Base-by-base conservation (phyloP, 208 protist genomes). In the Endotrypanum monterogeii region DNA sequence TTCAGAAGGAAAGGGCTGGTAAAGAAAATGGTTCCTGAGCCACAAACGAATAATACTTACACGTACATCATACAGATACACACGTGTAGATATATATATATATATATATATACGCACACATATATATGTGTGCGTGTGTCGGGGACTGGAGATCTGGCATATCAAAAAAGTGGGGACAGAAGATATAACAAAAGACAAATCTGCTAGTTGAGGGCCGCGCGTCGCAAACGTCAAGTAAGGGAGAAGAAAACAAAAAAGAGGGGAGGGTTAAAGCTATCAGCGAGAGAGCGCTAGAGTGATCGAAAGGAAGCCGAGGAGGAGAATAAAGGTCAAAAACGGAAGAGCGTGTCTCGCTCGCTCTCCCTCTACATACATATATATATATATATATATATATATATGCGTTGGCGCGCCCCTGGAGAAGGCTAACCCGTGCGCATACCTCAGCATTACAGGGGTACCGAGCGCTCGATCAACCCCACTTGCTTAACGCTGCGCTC, bases 81-180 rank as follows among this genome's bases (percentile, higher is more conserved):
- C 60, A 48, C 44, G 12, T 11, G 12, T 11, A 48, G 35, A 65
- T 35, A 65, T 14, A 65, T 37, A 65, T 20, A 48, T 11, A 48
- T 11, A 48, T 35, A 65, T 35, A 65, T 14, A 65, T 37, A 65
- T 20, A 39, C 32, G 46, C 37, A 44, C 60, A 46, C 37, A 44
- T 65, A 37, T 39, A 28, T 65, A 44, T n/a, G 65, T 28, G 55
- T 52, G 65, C 12, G 65, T 57, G 65, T 70, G 32, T 35, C 16
- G 25, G 23, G 37, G 25, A 41, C 16, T 46, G 44, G n/a, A 57
- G n/a, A n/a, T n/a, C n/a, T 32, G 25, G 28, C 50, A 7, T 70
- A 11, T 55, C 39, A 46, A 35, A 25, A 61, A 41, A 32, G 57
- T 20, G 23, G 16, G 18, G 32, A 16, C 35, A 46, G 60, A 48